Evolutionary conservation across 2,329 filamentous ascomycete species (phyloP).

Genomic region (Alternaria longipes): DNA sequence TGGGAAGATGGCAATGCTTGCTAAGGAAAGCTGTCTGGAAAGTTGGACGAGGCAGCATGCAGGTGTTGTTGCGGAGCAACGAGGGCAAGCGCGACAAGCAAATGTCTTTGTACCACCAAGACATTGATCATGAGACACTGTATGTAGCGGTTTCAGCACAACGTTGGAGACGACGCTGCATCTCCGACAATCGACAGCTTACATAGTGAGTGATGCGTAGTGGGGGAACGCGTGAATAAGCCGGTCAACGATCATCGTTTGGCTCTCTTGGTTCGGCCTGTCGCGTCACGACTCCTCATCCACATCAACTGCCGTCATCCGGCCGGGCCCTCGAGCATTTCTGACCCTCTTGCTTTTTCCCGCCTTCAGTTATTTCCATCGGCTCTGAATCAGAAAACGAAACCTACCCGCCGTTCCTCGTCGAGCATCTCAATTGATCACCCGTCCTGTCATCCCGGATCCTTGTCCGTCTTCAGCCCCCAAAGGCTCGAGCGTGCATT

Average conservation of each 20-base stretch:
- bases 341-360: neutral
- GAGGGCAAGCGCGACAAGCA: conserved; percentile 10
- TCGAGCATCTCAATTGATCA: conserved; percentile 31
- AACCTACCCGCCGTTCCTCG: conserved; percentile 30
- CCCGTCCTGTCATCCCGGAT: conserved; percentile 27
- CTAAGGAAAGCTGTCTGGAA: neutral
- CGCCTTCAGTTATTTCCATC: conserved; percentile 1
- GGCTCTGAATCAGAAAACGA: conserved; percentile 11
- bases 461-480: conserved; percentile 20
- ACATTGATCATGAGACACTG: conserved; percentile 15
- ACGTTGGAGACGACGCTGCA: conserved; percentile 9
- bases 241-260: conserved; percentile 17
- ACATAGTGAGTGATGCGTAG: conserved; percentile 6
- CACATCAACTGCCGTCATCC: conserved; percentile 24
- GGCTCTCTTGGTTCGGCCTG: conserved; percentile 4
- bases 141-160: conserved; percentile 19
- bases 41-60: conserved; percentile 1
- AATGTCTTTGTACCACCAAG: conserved; percentile 15
- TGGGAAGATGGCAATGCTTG: neutral
- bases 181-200: conserved; percentile 17
- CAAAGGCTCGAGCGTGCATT: conserved; percentile 34
- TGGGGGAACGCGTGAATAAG: conserved; percentile 22
- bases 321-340: neutral
- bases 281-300: conserved; percentile 28
- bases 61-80: conserved; percentile 9